These are phyloP conservation scores for Globisporangium splendens DNA, from an alignment of 352 stramenopile species.

Conservation along the genomic window DNA sequence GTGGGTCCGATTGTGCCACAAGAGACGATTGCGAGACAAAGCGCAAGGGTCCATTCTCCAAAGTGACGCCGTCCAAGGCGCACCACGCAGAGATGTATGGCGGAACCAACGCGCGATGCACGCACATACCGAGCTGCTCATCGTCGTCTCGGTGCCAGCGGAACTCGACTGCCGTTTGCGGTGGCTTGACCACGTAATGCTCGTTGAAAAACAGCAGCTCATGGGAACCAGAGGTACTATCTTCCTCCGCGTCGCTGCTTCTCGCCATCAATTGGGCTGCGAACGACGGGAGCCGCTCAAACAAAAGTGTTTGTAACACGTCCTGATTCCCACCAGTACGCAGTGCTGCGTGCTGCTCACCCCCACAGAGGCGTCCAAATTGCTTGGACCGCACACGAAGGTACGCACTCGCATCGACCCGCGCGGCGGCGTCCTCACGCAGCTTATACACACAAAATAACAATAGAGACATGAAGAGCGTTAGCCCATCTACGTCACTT, in stretches of 20 bases:
- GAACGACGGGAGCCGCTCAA: slow-evolving; percentile 33
- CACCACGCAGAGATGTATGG: slow-evolving; percentile 71
- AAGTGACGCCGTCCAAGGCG: slow-evolving; percentile 53
- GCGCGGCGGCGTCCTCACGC: slow-evolving; percentile 24
- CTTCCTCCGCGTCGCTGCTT: not conserved
- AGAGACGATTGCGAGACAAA: slow-evolving; percentile 32
- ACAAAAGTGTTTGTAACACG: slow-evolving; percentile 33
- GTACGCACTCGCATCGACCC: slow-evolving; percentile 24
- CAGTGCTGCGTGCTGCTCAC: not conserved
- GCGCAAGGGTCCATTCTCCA: slow-evolving; percentile 46
- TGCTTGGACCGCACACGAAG: slow-evolving; percentile 24
- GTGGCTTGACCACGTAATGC: slow-evolving; percentile 74
- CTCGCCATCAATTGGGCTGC: slow-evolving; percentile 16
- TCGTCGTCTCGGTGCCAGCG: slow-evolving; percentile 75
- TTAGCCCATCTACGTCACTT: not conserved
- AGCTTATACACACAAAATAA: slow-evolving; percentile 23
- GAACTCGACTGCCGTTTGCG: slow-evolving; percentile 51
- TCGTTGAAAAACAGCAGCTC: slow-evolving; percentile 71
- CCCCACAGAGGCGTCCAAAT: slow-evolving; percentile 1
- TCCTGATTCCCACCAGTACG: slow-evolving; percentile 1
- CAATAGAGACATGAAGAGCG: not conserved
- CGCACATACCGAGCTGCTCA: slow-evolving; percentile 71
- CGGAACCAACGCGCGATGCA: slow-evolving; percentile 41
- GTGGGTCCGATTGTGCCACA: not conserved
- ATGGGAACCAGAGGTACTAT: not conserved